phyloP scores from a whole-genome alignment of 495 filamentous ascomycete genomes.

The Aspergillus ellipticus region DNA sequence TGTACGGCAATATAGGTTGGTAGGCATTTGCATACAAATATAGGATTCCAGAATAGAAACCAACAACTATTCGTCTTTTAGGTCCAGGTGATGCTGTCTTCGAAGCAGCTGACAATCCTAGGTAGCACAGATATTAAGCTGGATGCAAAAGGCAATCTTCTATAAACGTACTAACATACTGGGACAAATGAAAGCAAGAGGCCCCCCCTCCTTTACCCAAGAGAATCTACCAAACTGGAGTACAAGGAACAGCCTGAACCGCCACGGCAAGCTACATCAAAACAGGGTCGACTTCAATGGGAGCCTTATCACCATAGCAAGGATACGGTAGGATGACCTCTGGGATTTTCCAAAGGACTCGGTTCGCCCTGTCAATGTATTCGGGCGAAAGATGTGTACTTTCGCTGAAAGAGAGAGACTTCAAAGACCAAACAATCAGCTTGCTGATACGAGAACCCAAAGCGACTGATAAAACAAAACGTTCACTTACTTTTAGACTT shows the following conservation, averaged over 20 bases:
- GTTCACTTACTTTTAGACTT: slow-evolving; percentile 23
- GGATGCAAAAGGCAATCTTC: too few relatives aligned
- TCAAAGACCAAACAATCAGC: background rate
- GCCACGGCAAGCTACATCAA: slow-evolving; percentile 6
- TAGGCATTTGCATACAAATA: too few relatives aligned
- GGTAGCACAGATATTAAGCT: too few relatives aligned
- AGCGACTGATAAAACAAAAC: background rate
- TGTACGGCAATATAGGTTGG: too few relatives aligned
- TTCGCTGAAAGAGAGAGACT: slow-evolving; percentile 35
- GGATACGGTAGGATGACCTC: slow-evolving; percentile 27
- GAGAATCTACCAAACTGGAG: background rate
- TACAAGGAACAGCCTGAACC: background rate
- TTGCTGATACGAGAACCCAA: background rate
- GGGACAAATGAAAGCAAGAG: background rate
- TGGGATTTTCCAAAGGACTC: slow-evolving; percentile 27
- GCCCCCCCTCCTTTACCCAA: background rate
- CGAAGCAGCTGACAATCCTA: too few relatives aligned
- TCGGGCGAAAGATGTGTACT: slow-evolving; percentile 27
- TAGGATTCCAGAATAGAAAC: too few relatives aligned
- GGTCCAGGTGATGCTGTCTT: too few relatives aligned
- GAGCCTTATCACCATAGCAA: slow-evolving; percentile 4
- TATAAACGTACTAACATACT: too few relatives aligned
- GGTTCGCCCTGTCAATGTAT: slow-evolving; percentile 24
- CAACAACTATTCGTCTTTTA: too few relatives aligned
- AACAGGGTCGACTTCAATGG: slow-evolving; percentile 30